Evolutionary conservation across 345 rosid species (phyloP).

Genomic region (Pistacia atlantica): DNA sequence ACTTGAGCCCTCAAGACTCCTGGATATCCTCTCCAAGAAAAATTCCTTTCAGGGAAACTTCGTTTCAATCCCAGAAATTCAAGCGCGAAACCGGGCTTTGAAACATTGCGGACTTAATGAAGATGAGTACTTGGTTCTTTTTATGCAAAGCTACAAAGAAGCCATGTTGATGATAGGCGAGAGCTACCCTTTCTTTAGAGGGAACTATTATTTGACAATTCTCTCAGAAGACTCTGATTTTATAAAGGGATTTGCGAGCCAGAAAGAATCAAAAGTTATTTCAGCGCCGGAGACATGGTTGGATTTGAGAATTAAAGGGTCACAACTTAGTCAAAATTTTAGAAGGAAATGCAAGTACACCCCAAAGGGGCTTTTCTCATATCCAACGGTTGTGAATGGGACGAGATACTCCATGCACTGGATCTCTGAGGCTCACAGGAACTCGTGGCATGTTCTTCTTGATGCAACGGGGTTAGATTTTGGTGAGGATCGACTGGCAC

Average conservation of each 20-base stretch:
- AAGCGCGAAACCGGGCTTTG: conserved; percentile 54
- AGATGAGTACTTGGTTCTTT: conserved; percentile 57
- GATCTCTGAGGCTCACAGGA: conserved; percentile 74
- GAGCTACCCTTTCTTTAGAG: conserved; percentile 68
- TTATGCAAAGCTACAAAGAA: conserved; percentile 49
- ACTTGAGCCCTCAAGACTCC: conserved; percentile 49
- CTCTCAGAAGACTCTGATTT: conserved; percentile 44
- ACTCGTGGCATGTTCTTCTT: conserved; percentile 68
- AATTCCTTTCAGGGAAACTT: conserved; percentile 55
- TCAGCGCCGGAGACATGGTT: conserved; percentile 63
- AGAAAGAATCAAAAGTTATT: conserved; percentile 55
- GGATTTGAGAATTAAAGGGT: conserved; percentile 67
- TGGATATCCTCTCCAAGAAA: conserved; percentile 54
- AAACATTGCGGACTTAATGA: conserved; percentile 55
- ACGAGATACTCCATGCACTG: conserved; percentile 65
- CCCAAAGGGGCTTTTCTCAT: conserved; percentile 61
- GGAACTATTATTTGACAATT: conserved; percentile 59
- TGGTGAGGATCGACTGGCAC: conserved; percentile 48
- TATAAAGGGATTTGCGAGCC: conserved; percentile 41
- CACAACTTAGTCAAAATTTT: conserved; percentile 66
- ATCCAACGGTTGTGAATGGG: conserved; percentile 45
- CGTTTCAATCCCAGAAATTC: conserved; percentile 67
- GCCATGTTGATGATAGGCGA: conserved; percentile 60
- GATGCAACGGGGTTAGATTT: conserved; percentile 51
- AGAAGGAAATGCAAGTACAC: conserved; percentile 63